Conservation (phyloP, 177 flowering plant species). For the Vitis hybrid region DNA sequence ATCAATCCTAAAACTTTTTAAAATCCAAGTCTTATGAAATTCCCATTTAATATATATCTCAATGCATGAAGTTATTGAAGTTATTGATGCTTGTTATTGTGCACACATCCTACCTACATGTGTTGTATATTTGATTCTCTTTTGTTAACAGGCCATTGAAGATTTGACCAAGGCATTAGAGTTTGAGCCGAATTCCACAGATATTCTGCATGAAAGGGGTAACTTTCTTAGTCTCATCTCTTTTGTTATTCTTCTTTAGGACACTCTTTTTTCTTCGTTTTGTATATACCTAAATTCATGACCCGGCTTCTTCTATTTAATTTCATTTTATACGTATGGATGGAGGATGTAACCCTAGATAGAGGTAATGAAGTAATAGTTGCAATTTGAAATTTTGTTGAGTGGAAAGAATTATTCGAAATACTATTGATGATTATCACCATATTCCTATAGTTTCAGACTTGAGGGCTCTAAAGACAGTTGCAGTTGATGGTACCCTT, state of each 20-base stretch:
- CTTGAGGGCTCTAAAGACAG: too few species aligned
- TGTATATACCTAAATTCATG: not conserved
- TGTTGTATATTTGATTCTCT: conserved; percentile 3
- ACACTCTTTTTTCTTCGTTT: not conserved
- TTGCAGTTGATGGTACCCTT: too few species aligned
- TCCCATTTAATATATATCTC: too few species aligned
- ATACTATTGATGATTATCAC: too few species aligned
- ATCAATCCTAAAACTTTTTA: too few species aligned
- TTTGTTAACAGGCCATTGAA: conserved; percentile 71
- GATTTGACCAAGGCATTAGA: conserved; percentile 90
- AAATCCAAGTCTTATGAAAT: too few species aligned
- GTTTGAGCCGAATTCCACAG: conserved; percentile 81
- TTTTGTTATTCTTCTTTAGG: not conserved
- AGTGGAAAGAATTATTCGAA: too few species aligned
- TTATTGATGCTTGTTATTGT: not conserved
- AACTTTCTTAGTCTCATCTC: conserved; percentile 2
- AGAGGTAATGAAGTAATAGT: not conserved
- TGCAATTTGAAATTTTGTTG: not conserved
- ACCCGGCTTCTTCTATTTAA: not conserved
- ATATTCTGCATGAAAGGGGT: conserved; percentile 97
- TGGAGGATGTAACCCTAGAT: not conserved
- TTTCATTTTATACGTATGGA: not conserved
- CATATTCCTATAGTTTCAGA: too few species aligned
- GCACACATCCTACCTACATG: not conserved
- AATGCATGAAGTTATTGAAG: not conserved